phyloP scores from a whole-genome alignment of 2,329 filamentous ascomycete species.

The Intubia oerlemansii region DNA sequence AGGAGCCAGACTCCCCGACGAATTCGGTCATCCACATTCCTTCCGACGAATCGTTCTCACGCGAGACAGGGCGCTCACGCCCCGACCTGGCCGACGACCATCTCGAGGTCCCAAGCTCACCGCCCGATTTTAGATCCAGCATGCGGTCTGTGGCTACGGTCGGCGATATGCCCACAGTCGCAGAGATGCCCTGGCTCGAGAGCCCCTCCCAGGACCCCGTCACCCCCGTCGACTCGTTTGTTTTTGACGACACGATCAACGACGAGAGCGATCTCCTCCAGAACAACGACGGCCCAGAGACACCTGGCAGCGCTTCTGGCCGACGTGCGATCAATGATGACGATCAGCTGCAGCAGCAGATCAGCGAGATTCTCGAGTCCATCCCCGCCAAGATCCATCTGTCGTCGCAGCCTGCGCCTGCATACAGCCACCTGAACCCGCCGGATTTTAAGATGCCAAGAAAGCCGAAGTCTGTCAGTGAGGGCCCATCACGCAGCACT shows the following conservation, averaged over 20 bases:
- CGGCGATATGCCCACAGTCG: slow-evolving; percentile 23
- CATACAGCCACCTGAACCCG: slow-evolving; percentile 31
- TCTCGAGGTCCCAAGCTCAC: slow-evolving; percentile 18
- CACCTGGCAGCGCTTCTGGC: too few species aligned
- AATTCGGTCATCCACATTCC: slow-evolving; percentile 1
- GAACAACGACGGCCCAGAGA: too few species aligned
- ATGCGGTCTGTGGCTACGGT: slow-evolving; percentile 19
- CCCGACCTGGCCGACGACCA: background rate
- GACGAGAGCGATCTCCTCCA: slow-evolving; percentile 23
- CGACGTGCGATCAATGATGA: too few species aligned
- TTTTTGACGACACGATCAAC: slow-evolving; percentile 6
- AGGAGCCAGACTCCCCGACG: slow-evolving; percentile 1
- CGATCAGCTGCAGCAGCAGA: slow-evolving; percentile 58
- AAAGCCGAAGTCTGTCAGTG: slow-evolving; percentile 15
- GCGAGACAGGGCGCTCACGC: too few species aligned
- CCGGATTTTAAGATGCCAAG: slow-evolving; percentile 30
- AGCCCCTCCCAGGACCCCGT: slow-evolving; percentile 16
- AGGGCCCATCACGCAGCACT: slow-evolving; percentile 20
- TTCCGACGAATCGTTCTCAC: slow-evolving; percentile 6
- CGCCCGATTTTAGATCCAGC: slow-evolving; percentile 18
- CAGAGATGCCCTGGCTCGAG: slow-evolving; percentile 19
- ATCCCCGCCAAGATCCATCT: slow-evolving; percentile 67
- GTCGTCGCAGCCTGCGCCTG: slow-evolving; percentile 28
- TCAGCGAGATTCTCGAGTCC: slow-evolving; percentile 54
- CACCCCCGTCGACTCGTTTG: slow-evolving; percentile 20